Evolutionary conservation across 148 eudicot species (phyloP).

Genomic region (Rhododendron ovatum): DNA sequence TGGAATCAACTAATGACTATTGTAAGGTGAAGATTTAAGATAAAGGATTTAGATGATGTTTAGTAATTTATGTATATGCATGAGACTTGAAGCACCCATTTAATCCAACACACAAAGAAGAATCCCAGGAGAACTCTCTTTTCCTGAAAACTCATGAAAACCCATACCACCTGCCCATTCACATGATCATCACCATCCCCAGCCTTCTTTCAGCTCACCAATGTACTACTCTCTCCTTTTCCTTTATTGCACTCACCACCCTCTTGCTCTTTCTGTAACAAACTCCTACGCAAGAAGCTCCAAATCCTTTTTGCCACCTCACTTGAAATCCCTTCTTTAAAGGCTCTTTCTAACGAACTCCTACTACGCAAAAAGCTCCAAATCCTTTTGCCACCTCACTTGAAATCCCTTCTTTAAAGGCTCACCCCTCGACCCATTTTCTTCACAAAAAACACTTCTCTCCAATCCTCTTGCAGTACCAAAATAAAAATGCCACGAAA

Average conservation of each 20-base stretch:
- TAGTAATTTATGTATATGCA: neutral
- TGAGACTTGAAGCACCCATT: neutral
- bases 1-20: neutral
- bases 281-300: neutral
- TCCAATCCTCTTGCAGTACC: neutral
- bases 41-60: too few species aligned
- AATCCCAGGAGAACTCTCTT: neutral
- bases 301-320: neutral
- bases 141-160: neutral
- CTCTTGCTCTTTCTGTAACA: slow-evolving; percentile 25
- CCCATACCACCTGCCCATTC: slow-evolving; percentile 4
- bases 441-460: neutral
- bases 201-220: neutral
- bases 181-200: neutral
- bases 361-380: neutral
- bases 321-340: neutral
- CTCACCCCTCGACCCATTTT: neutral
- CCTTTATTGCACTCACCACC: slow-evolving; percentile 42
- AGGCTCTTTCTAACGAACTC: slow-evolving; percentile 8
- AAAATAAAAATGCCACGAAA: neutral
- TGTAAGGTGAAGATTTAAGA: neutral
- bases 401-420: neutral
- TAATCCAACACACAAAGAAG: neutral
- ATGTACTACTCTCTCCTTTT: neutral
- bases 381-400: slow-evolving; percentile 2